These are phyloP conservation scores for Trichoderma virens DNA, from an alignment of 495 filamentous ascomycete genomes.

Conservation along the genomic window DNA sequence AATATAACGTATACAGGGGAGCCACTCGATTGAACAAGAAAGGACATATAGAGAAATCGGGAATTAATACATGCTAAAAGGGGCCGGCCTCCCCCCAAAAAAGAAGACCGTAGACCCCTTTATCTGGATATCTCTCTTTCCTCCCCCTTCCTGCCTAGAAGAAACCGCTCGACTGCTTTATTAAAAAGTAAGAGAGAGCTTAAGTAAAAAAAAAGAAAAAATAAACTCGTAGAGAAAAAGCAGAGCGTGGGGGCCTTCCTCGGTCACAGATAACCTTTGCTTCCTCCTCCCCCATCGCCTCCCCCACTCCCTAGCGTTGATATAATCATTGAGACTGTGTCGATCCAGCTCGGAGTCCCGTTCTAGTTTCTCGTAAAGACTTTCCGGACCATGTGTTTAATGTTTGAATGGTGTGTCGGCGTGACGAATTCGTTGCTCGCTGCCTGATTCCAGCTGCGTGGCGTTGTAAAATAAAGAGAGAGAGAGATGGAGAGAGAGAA, in stretches of 20 bases:
- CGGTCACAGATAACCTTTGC: background rate
- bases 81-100: background rate
- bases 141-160: background rate
- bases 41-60: background rate
- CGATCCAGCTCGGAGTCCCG: conserved; percentile 8
- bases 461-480: conserved; percentile 3
- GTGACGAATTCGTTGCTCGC: background rate
- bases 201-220: background rate
- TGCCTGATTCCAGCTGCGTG: conserved; percentile 5
- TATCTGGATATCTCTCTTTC: background rate
- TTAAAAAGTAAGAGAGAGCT: conserved; percentile 6
- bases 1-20: background rate
- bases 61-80: conserved; percentile 7
- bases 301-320: background rate
- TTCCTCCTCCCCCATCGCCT: background rate
- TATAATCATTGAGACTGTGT: conserved; percentile 8
- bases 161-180: conserved; percentile 7
- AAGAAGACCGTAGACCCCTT: background rate
- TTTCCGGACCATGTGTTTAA: background rate
- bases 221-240: conserved; percentile 1
- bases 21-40: background rate
- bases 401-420: background rate
- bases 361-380: conserved; percentile 2
- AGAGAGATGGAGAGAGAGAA: background rate
- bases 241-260: background rate